Conservation (phyloP, 1,139 yeast species). For the Lodderomyces orthopsilosis region DNA sequence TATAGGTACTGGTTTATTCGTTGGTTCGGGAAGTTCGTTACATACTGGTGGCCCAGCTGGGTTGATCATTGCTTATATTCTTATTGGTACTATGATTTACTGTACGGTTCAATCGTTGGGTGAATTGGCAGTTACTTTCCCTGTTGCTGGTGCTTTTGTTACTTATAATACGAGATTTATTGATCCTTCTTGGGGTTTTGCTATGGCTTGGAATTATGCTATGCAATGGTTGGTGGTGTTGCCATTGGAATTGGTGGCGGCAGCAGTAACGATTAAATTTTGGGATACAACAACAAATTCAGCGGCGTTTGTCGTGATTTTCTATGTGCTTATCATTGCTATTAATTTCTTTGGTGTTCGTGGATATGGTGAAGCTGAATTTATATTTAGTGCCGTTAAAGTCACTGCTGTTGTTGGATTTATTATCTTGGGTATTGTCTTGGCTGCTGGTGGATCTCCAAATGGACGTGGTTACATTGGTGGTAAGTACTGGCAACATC, state of each 20-base stretch:
- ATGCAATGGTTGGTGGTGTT: conserved; percentile 69
- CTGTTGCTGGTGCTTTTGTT: conserved; percentile 72
- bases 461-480: conserved; percentile 47
- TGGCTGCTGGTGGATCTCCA: conserved; percentile 65
- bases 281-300: conserved; percentile 58
- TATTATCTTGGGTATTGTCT: conserved; percentile 67
- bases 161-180: conserved; percentile 61
- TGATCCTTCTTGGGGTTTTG: conserved; percentile 75
- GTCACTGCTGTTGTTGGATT: conserved; percentile 65
- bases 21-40: conserved; percentile 61
- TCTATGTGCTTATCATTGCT: conserved; percentile 53
- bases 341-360: conserved; percentile 64
- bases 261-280: conserved; percentile 64
- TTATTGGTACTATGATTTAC: conserved; percentile 48
- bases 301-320: conserved; percentile 70
- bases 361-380: conserved; percentile 74
- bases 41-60: conserved; percentile 74
- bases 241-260: conserved; percentile 75
- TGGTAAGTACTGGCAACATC: conserved; percentile 59
- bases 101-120: conserved; percentile 71
- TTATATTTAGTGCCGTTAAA: conserved; percentile 57
- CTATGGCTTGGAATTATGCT: conserved; percentile 73
- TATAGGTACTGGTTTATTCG: conserved; percentile 77
- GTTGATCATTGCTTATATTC: conserved; percentile 58
- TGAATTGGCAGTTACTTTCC: conserved; percentile 69